Conservation (phyloP, 805 yeast species). For the Barnettozyma salicaria region DNA sequence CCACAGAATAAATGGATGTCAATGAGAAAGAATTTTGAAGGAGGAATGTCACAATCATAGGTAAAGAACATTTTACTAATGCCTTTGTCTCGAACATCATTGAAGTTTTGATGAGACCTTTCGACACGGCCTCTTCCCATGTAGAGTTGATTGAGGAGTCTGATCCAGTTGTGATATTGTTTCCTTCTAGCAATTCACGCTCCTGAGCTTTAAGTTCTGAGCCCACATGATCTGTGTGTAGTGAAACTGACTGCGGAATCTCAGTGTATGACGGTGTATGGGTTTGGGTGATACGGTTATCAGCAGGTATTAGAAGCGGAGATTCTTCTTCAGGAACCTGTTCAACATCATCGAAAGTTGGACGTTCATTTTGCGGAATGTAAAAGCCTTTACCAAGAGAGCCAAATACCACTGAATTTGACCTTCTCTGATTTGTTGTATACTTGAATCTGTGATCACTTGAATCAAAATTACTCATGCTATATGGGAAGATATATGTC, state of each 20-base stretch:
- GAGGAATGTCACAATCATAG: slow-evolving; percentile 24
- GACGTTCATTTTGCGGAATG: slow-evolving; percentile 15
- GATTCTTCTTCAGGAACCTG: slow-evolving; percentile 8
- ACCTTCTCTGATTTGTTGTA: slow-evolving; percentile 22
- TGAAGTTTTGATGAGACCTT: slow-evolving; percentile 21
- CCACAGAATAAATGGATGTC: slow-evolving; percentile 42
- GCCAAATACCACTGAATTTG: slow-evolving; percentile 22
- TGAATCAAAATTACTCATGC: slow-evolving; percentile 4
- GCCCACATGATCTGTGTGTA: not conserved
- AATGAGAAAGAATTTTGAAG: slow-evolving; percentile 25
- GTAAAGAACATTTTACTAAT: slow-evolving; percentile 19
- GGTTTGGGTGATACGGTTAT: not conserved
- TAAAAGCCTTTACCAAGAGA: slow-evolving; percentile 23
- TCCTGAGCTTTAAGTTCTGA: slow-evolving; percentile 19
- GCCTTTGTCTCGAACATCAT: slow-evolving; percentile 18
- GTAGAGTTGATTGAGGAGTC: slow-evolving; percentile 16
- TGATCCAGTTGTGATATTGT: slow-evolving; percentile 15
- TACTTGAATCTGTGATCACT: slow-evolving; percentile 21
- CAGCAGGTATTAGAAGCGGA: slow-evolving; percentile 7
- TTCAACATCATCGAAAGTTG: not conserved
- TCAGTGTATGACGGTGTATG: not conserved
- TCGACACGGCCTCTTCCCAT: slow-evolving; percentile 24
- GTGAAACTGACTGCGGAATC: not conserved
- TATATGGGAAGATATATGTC: too few species aligned
- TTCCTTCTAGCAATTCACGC: slow-evolving; percentile 19